phyloP scores from a whole-genome alignment of 768 basidiomycete species.

The Boletus subcaerulescens region DNA sequence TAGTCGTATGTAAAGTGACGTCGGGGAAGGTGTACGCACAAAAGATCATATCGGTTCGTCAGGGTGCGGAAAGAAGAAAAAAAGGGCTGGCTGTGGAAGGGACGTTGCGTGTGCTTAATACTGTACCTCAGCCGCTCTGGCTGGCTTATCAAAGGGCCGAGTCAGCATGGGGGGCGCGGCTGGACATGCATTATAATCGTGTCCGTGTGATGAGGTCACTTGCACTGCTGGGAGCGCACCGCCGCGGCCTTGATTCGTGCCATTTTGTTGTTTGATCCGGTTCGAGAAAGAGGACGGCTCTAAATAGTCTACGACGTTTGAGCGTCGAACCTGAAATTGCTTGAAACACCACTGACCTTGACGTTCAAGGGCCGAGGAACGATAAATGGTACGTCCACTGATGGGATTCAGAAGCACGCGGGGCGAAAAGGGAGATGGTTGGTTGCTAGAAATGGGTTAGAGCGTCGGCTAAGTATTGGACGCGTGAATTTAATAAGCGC shows the following conservation, averaged over 20 bases:
- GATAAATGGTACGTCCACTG: background rate
- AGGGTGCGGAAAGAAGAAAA: slow-evolving; percentile 4
- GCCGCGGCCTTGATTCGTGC: slow-evolving; percentile 20
- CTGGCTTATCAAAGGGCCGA: slow-evolving; percentile 27
- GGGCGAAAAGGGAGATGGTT: background rate
- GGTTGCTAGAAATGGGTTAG: slow-evolving; percentile 4
- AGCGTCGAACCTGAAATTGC: background rate
- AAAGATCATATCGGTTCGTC: slow-evolving; percentile 26
- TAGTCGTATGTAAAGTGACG: background rate
- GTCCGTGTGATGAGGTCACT: slow-evolving; percentile 30
- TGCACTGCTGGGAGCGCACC: slow-evolving; percentile 16
- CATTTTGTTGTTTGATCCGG: slow-evolving; percentile 1
- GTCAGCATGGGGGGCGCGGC: slow-evolving; percentile 16
- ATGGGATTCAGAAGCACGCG: slow-evolving; percentile 2
- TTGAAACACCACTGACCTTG: background rate
- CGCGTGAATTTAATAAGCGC: slow-evolving; percentile 2
- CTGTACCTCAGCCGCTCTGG: slow-evolving; percentile 2
- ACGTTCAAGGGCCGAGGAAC: background rate
- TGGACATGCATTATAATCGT: slow-evolving; percentile 33
- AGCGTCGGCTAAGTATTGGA: slow-evolving; percentile 3
- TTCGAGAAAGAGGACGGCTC: slow-evolving; percentile 8
- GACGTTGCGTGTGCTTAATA: slow-evolving; percentile 7
- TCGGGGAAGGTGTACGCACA: slow-evolving; percentile 17
- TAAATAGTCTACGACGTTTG: slow-evolving; percentile 1
- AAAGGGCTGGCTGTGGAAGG: background rate